phyloP scores from a whole-genome alignment of 495 filamentous ascomycete species.

The Copromyces sp. region DNA sequence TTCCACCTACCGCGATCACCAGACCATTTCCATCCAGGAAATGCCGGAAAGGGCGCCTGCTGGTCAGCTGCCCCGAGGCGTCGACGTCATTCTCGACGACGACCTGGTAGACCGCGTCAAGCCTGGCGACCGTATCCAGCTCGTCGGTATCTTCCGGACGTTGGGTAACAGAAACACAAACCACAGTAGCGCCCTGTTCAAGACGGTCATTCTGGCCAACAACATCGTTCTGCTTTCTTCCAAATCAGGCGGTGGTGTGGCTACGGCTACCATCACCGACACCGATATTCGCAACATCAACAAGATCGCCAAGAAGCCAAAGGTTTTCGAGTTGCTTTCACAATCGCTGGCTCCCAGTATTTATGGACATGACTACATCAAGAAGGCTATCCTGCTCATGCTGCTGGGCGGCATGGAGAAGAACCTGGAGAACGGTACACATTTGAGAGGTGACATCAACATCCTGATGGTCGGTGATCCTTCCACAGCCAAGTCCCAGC shows the following conservation, averaged over 20 bases:
- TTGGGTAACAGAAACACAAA: conserved; percentile 89
- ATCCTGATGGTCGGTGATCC: conserved; percentile 99
- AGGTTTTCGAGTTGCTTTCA: conserved; percentile 87
- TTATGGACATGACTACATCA: conserved; percentile 94
- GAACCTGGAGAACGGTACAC: conserved; percentile 95
- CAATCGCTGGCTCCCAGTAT: conserved; percentile 97
- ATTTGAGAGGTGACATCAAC: conserved; percentile 97
- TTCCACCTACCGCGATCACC: conserved; percentile 92
- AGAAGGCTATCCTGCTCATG: conserved; percentile 96
- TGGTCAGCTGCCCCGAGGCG: conserved; percentile 87
- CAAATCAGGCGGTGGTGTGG: conserved; percentile 90
- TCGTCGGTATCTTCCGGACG: conserved; percentile 88
- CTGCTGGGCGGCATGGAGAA: conserved; percentile 97
- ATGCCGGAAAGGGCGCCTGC: conserved; percentile 97
- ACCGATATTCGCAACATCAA: conserved; percentile 98
- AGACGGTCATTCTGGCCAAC: conserved; percentile 86
- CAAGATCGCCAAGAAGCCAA: conserved; percentile 90
- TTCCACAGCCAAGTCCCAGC: conserved; percentile 95
- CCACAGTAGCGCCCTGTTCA: conserved; percentile 80
- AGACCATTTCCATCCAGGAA: conserved; percentile 97
- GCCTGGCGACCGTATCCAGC: conserved; percentile 89
- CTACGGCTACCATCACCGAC: conserved; percentile 88
- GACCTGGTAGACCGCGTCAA: conserved; percentile 93
- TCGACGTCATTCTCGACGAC: conserved; percentile 97
- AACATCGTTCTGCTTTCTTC: conserved; percentile 92